phyloP scores from a whole-genome alignment of 768 basidiomycete genomes.

The Podaxis rugospora region DNA sequence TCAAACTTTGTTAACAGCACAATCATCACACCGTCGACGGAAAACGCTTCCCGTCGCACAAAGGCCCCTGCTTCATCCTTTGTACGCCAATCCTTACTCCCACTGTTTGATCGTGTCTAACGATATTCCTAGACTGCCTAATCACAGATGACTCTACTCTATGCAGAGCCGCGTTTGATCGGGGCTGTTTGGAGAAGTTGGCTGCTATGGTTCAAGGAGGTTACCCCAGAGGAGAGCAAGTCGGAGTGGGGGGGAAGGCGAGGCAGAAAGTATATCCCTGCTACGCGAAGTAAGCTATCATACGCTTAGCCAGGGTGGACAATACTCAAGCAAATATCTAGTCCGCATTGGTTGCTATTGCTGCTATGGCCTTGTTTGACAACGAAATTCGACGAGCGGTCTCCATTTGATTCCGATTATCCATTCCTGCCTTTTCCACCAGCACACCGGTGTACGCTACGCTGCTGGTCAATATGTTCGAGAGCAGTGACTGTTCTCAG shows the following conservation, averaged over 20 bases:
- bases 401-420: too few relatives aligned
- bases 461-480: conserved; percentile 85
- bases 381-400: too few relatives aligned
- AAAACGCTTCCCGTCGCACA: conserved; percentile 41
- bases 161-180: conserved; percentile 66
- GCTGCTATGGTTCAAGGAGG: conserved; percentile 43
- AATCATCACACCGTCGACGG: conserved; percentile 29
- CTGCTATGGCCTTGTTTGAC: conserved; percentile 66
- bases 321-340: conserved; percentile 20
- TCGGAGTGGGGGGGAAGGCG: conserved; percentile 61
- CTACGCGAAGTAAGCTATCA: conserved; percentile 56
- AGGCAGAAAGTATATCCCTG: conserved; percentile 51
- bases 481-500: conserved; percentile 76
- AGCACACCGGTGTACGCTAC: conserved; percentile 75
- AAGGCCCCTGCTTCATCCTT: conserved; percentile 75
- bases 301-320: background rate
- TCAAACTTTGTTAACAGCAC: too few relatives aligned
- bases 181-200: conserved; percentile 58
- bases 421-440: too few relatives aligned
- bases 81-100: conserved; percentile 40
- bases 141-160: conserved; percentile 67
- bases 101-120: background rate
- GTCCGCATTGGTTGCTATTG: conserved; percentile 73
- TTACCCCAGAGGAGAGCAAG: conserved; percentile 41
- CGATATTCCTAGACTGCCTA: conserved; percentile 46